Conservation (phyloP, 2,329 filamentous ascomycete species). For the Phyllosticta capitalensis region DNA sequence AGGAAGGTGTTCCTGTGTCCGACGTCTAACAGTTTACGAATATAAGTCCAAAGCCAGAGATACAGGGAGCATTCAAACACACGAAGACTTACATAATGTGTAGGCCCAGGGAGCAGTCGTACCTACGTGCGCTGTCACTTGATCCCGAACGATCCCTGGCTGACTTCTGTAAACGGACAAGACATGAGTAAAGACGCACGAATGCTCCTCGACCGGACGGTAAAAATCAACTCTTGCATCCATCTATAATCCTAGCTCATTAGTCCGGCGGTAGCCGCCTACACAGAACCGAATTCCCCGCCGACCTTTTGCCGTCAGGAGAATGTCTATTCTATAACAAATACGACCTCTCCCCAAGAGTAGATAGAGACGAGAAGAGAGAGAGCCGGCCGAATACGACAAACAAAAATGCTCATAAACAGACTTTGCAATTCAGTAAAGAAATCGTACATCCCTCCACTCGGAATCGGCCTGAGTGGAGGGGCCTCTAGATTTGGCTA, state of each 20-base stretch:
- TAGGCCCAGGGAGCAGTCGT: no score
- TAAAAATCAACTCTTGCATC: background rate
- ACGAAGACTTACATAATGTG: no score
- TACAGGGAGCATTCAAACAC: no score
- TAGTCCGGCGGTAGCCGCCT: background rate
- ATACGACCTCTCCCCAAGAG: slow-evolving; percentile 5
- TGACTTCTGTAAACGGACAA: background rate
- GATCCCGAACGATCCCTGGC: no score
- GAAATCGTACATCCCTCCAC: slow-evolving; percentile 1
- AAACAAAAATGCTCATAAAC: slow-evolving; percentile 6
- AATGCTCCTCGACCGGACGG: background rate
- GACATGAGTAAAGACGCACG: no score
- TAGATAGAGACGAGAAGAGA: no score
- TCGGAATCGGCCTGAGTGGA: background rate
- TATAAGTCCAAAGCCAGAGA: no score
- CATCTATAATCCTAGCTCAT: slow-evolving; percentile 7
- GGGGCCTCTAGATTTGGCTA: slow-evolving; percentile 1
- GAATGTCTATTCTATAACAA: slow-evolving; percentile 10
- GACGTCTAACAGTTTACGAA: no score
- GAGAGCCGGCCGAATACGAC: background rate
- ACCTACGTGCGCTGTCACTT: no score
- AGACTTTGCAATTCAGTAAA: slow-evolving; percentile 3
- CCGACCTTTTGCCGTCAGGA: background rate
- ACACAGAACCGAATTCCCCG: slow-evolving; percentile 3
- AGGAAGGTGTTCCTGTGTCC: no score